Evolutionary conservation across 192 early-diverging fungal species (phyloP).

Genomic region (Chytriomyces hyalinus): DNA sequence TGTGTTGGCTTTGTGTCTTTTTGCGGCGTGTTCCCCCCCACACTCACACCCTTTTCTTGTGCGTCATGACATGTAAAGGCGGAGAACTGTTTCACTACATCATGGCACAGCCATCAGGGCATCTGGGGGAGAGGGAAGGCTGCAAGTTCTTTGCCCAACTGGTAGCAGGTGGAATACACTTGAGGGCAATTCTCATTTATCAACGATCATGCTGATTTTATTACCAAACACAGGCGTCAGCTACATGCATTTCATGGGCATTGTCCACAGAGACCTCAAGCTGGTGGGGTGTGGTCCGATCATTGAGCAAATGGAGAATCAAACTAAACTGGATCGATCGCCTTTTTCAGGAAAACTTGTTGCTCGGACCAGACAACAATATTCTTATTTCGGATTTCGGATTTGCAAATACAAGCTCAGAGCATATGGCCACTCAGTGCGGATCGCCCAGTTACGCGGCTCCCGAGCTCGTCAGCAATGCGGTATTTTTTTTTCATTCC

Average conservation of each 20-base stretch:
- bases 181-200: background rate
- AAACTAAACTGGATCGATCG: background rate
- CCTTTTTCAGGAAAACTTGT: conserved; percentile 70
- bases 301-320: background rate
- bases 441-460: conserved; percentile 54
- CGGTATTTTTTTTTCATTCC: conserved; percentile 35
- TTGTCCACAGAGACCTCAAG: conserved; percentile 55
- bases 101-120: conserved; percentile 80
- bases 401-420: conserved; percentile 66
- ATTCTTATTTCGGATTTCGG: conserved; percentile 92
- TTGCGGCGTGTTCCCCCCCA: no score
- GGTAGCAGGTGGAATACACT: conserved; percentile 63
- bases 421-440: conserved; percentile 40
- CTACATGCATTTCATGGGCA: conserved; percentile 48
- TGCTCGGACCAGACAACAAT: conserved; percentile 79
- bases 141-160: conserved; percentile 92
- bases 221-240: conserved; percentile 38
- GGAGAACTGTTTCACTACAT: conserved; percentile 98
- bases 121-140: conserved; percentile 90
- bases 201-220: background rate
- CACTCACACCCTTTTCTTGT: no score
- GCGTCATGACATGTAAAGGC: conserved; percentile 48
- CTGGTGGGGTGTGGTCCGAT: conserved; percentile 6
- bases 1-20: no score
- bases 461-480: conserved; percentile 50